These are phyloP conservation scores for Fusarium miscanthi DNA, from an alignment of 2,329 filamentous ascomycete genomes.

Conservation along the genomic window DNA sequence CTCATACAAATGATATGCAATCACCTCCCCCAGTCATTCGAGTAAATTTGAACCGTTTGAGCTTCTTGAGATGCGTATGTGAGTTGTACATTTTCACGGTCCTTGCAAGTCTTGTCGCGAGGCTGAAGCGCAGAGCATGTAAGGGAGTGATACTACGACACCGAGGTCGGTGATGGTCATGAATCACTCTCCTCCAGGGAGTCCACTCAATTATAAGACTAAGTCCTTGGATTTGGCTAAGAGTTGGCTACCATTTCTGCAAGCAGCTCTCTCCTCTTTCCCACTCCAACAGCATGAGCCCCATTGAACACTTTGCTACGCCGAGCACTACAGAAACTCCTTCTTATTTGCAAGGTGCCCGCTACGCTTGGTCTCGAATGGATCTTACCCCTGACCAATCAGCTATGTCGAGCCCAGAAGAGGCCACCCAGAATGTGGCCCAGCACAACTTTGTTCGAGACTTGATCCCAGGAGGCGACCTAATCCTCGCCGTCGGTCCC, in stretches of 20 bases:
- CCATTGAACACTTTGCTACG: neutral
- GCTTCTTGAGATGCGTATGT: neutral
- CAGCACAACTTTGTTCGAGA: neutral
- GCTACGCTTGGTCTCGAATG: slow-evolving; percentile 7
- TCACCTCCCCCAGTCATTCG: too few relatives aligned
- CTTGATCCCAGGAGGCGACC: slow-evolving; percentile 21
- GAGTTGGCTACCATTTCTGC: neutral
- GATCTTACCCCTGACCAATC: neutral
- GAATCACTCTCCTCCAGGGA: neutral
- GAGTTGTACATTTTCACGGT: neutral
- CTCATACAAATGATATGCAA: too few relatives aligned
- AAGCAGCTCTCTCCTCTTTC: neutral
- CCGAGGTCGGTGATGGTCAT: neutral
- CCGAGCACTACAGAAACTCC: neutral
- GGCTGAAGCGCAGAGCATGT: neutral
- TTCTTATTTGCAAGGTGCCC: neutral
- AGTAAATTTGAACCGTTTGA: too few relatives aligned
- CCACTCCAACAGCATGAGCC: neutral
- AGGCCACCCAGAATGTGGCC: neutral
- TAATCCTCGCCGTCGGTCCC: slow-evolving; percentile 30
- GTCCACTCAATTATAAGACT: neutral
- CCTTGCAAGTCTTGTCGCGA: neutral
- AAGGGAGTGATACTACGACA: neutral
- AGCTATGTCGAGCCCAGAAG: neutral
- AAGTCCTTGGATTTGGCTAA: neutral